Evolutionary conservation across 805 yeast species (phyloP), one percentile per base, ranked within the genome.

Genomic region (Metschnikowia amazonensis): DNA sequence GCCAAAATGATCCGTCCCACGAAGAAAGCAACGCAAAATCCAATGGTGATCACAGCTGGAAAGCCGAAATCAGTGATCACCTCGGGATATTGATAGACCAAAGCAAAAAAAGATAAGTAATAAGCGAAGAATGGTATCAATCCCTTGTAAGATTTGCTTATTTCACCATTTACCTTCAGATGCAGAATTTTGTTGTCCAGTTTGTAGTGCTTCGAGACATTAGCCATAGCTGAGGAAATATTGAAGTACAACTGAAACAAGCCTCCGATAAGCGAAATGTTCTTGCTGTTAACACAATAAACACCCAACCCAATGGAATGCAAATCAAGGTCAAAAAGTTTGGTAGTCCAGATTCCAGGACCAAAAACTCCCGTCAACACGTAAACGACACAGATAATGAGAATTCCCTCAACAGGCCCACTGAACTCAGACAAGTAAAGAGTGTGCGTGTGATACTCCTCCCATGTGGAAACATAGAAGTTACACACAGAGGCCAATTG

Each of bases 381-480:
- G 58, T 79, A 88, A 14, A 83, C 66, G 0, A 57, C 62, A 18
- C 78, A 64, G 43, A 88, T 70, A 66, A 84, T 72, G 52, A 89
- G 60, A 24, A 90, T 86, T 2, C 98, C 98, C 65, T 90, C 98
- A 3, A 92, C 97, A 0, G 98, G 98, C 0, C 98, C 98, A 11
- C 95, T 85, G 57, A 88, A 81, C 50, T 76, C 82, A 29, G 92
- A 81, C 43, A 90, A 70, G 63, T 75, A 90, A 42, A 90, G 70
- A 38, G 81, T 82, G 57, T 89, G 95, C 0, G 97, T 90, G 61
- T 89, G 92, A 63, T 80, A 90, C 62, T 89, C 97, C 66, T 90
- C 98, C 97, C 97, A 90, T 0, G 97, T 90, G 31, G 95, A 83
- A 41, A 87, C 62, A 62, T 89, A 90, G 63, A 90, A 92, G 64